These are phyloP conservation scores for Chaetomium fimeti DNA, from an alignment of 495 filamentous ascomycete species.

Conservation along the genomic window DNA sequence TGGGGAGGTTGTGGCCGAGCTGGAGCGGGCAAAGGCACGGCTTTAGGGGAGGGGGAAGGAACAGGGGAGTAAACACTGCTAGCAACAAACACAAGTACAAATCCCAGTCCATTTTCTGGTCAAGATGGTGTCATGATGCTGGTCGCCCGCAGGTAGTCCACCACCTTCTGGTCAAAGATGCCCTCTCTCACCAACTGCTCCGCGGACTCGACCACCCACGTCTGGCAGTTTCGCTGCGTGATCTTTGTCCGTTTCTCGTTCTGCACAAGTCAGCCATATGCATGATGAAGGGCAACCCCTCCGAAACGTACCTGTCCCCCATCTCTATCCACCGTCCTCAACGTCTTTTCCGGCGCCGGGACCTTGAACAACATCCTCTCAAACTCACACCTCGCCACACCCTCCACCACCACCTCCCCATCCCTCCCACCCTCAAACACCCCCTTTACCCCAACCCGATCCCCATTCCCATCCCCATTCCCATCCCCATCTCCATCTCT, in stretches of 20 bases:
- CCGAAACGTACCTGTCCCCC: neutral
- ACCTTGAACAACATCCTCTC: constrained; percentile 16
- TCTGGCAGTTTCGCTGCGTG: constrained; percentile 22
- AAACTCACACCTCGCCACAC: constrained; percentile 13
- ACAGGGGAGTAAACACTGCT: too few species aligned
- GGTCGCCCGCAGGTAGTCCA: constrained; percentile 11
- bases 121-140: neutral
- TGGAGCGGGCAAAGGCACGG: constrained; percentile 15
- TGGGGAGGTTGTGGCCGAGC: constrained; percentile 15
- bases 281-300: neutral
- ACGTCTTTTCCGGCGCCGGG: constrained; percentile 19
- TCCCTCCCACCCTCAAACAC: neutral
- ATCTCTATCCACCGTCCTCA: constrained; percentile 6
- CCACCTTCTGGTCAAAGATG: constrained; percentile 6
- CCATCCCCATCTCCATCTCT: neutral
- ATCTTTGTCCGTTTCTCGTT: neutral
- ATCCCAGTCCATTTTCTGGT: neutral
- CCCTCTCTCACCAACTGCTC: constrained; percentile 17
- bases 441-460: neutral
- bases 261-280: neutral
- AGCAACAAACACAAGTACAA: neutral
- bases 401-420: constrained; percentile 4
- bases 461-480: neutral
- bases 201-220: constrained; percentile 20
- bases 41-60: constrained; percentile 6